Base-by-base conservation (phyloP, 169 alveolate species). In the Toxoplasma gondii region DNA sequence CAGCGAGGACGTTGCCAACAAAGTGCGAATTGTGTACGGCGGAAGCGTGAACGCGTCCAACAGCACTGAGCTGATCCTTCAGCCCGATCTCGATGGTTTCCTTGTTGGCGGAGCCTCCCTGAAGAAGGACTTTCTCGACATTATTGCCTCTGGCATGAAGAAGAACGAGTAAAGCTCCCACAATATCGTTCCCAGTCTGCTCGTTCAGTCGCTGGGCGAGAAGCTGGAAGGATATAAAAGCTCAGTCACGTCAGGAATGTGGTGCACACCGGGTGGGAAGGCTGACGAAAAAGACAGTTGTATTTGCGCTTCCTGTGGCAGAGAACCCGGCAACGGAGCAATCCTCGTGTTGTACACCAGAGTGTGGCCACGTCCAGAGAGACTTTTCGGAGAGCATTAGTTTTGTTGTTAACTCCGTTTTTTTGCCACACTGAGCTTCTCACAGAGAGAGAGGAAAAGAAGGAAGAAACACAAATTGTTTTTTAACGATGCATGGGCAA, bases 21-120 rank as follows among this genome's bases (percentile, higher is more conserved):
- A 96, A 44, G 98, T 98, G 78, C 97, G 99, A 93, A 98, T 99
- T 90, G 98, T 99, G 93, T 99, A 99, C 96, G 99, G 99, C 74
- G 99, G 99, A 87, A 98, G 99, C 80, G 99, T 99, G 80, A 98
- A 98, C 69, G 99, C 98, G 45, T 97, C 96, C 69, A 99, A 99
- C 98, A 98, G 99, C 93, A 97, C 96, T 17, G 99, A 98, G 80
- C 96, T 99, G 53, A 98, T 99, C 88, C 96, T 95, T 74, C 96
- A 98, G 93, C 96, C 97, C 70, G 99, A 99, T 94, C 97, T 99
- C 91, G 99, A 99, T 96, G 99, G 99, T 69, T 99, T 99, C 98
- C 97, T 99, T 36, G 99, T 99, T 54, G 99, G 99, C 49, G 99
- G 99, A 69, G 99, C 99, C 86, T 98, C 99, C 0, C 97, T 99